phyloP scores from a whole-genome alignment of 108 stramenopile genomes.

The Cyclostephanos tholiformis region DNA sequence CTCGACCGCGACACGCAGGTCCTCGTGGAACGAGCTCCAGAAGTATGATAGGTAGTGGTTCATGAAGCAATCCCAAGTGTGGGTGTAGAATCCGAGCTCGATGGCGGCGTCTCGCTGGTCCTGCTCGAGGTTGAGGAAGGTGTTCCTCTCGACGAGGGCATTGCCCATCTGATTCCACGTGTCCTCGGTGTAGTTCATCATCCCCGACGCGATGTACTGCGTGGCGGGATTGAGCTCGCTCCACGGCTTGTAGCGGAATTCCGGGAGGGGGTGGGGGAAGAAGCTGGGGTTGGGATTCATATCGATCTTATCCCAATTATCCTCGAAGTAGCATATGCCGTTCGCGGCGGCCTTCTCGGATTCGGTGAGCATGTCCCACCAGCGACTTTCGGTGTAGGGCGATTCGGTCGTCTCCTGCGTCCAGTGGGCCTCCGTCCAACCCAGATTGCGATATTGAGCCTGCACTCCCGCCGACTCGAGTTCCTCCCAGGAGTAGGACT shows the following conservation, averaged over 20 bases:
- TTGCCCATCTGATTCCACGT: constrained; percentile 42
- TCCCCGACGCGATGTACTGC: constrained; percentile 15
- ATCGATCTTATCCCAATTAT: constrained; percentile 48
- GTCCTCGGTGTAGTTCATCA: constrained; percentile 39
- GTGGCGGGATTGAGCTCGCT: constrained; percentile 14
- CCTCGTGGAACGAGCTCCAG: constrained; percentile 51
- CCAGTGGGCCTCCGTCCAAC: constrained; percentile 48
- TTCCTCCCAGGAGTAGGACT: constrained; percentile 41
- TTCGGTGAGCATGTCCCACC: constrained; percentile 45
- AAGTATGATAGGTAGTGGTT: constrained; percentile 57
- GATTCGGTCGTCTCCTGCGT: constrained; percentile 10
- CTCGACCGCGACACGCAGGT: constrained; percentile 30
- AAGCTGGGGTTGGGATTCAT: constrained; percentile 46
- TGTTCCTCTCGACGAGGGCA: constrained; percentile 42
- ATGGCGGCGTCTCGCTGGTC: constrained; percentile 30
- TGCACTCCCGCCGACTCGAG: constrained; percentile 18
- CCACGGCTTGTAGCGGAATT: constrained; percentile 51
- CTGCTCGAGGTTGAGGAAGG: constrained; percentile 40
- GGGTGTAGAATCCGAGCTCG: constrained; percentile 52
- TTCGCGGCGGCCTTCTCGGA: constrained; percentile 38
- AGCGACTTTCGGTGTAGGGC: constrained; percentile 36
- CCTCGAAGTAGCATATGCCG: constrained; percentile 54
- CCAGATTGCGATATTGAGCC: constrained; percentile 23
- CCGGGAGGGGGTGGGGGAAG: constrained; percentile 41
- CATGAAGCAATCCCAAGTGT: constrained; percentile 60